Evolutionary conservation across 2,329 filamentous ascomycete genomes (phyloP).

Genomic region (Colletotrichum caudatum): DNA sequence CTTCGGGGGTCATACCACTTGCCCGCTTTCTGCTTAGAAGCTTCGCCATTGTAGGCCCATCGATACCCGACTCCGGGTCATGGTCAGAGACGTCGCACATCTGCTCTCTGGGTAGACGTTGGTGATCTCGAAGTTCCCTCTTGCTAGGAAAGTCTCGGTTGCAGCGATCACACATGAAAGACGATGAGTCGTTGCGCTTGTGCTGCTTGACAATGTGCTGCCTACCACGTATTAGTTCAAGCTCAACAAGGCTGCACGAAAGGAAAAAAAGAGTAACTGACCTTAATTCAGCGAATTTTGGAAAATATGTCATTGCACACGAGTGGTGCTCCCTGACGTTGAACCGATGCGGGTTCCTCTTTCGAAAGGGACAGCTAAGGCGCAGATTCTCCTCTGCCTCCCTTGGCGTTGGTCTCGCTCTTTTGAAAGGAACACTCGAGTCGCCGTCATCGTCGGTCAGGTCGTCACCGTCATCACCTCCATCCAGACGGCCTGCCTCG

Average conservation of each 20-base stretch:
- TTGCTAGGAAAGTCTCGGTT: constrained; percentile 54
- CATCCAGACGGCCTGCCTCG: constrained; percentile 29
- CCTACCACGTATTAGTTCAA: constrained; percentile 41
- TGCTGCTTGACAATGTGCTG: constrained; percentile 59
- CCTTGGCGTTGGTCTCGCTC: constrained; percentile 48
- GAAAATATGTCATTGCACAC: constrained; percentile 59
- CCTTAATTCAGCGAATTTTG: constrained; percentile 57
- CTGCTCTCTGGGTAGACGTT: constrained; percentile 54
- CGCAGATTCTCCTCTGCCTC: constrained; percentile 54
- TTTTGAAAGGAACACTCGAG: constrained; percentile 48
- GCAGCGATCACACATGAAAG: constrained; percentile 56
- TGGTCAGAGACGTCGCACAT: constrained; percentile 58
- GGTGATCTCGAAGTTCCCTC: constrained; percentile 56
- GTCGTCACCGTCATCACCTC: constrained; percentile 52
- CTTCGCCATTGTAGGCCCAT: constrained; percentile 55
- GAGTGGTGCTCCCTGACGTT: constrained; percentile 60
- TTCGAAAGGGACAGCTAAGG: constrained; percentile 59
- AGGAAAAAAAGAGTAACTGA: constrained; percentile 36
- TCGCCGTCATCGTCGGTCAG: constrained; percentile 50
- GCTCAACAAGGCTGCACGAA: background rate
- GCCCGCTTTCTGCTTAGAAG: constrained; percentile 55
- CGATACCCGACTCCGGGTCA: constrained; percentile 56
- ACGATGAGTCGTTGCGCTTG: constrained; percentile 55
- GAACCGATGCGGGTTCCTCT: constrained; percentile 59
- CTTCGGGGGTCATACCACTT: constrained; percentile 53